Percentiles rank a stretch among this genome's conserved stretches.
Conservation (phyloP, 2,329 filamentous ascomycete species). For the Ceratocystis cubensis region DNA sequence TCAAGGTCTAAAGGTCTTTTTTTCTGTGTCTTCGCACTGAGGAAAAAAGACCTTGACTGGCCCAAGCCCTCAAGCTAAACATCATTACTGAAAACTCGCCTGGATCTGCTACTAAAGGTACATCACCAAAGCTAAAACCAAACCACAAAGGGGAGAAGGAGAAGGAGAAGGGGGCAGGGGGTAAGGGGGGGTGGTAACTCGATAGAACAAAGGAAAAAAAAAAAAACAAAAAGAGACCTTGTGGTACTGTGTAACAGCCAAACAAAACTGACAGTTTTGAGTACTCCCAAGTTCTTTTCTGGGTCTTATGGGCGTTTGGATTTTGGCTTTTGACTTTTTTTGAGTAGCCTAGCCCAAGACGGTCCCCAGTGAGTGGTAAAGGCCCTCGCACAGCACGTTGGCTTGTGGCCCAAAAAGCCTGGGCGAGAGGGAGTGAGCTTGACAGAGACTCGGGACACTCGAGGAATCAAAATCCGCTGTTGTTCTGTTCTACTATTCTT, state of each 20-base stretch:
- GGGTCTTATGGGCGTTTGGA: not conserved
- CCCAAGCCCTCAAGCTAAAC: not conserved
- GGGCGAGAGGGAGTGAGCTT: not conserved
- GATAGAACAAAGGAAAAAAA: not conserved
- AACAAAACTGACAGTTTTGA: not conserved
- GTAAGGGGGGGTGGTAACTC: not conserved
- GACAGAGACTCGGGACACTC: not conserved
- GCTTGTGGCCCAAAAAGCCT: not conserved
- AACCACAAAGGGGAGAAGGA: not conserved
- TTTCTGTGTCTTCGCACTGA: not conserved
- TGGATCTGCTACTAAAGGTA: not conserved
- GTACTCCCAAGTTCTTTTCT: not conserved
- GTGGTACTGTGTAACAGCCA: not conserved
- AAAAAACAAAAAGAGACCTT: not conserved
- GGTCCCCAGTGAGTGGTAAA: not conserved
- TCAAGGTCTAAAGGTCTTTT: not conserved
- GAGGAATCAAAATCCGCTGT: not conserved
- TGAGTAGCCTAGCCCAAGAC: not conserved
- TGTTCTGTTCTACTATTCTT: not conserved
- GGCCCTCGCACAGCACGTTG: conserved; percentile 1
- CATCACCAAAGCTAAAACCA: not conserved
- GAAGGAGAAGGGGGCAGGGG: not conserved
- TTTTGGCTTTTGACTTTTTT: not conserved
- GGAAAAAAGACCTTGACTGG: not conserved
- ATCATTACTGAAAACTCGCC: not conserved